Evolutionary conservation across 1,284 basidiomycete genomes (phyloP).

Genomic region (Irpex lacteus): DNA sequence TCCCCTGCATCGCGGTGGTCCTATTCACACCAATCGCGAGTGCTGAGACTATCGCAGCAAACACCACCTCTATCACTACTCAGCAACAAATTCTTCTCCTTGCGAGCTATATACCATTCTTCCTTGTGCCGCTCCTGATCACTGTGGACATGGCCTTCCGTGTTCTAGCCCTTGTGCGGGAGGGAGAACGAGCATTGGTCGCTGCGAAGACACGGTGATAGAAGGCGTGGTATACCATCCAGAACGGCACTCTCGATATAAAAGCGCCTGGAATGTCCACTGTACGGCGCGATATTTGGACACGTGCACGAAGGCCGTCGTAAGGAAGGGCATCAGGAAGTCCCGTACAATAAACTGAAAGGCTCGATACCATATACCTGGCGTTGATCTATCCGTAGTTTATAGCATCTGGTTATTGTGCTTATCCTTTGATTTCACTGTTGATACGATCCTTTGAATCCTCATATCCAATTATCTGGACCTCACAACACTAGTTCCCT

Average conservation of each 20-base stretch:
- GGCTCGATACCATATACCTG: too few species aligned
- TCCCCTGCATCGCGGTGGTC: conserved; percentile 67
- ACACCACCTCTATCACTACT: conserved; percentile 37
- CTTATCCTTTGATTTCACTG: too few species aligned
- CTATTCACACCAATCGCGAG: conserved; percentile 42
- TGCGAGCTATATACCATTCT: conserved; percentile 74
- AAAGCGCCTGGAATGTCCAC: neutral
- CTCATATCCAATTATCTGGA: too few species aligned
- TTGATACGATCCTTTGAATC: too few species aligned
- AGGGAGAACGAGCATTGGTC: neutral
- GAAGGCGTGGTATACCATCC: neutral
- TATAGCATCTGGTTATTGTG: too few species aligned
- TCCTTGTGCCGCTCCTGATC: conserved; percentile 69
- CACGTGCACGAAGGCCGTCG: too few species aligned
- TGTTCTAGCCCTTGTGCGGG: conserved; percentile 27
- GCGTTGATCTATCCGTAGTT: too few species aligned
- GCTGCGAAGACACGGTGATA: conserved; percentile 1
- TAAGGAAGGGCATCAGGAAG: too few species aligned
- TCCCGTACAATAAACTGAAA: too few species aligned
- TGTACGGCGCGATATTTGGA: neutral
- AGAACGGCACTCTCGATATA: neutral
- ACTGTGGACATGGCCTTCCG: conserved; percentile 67
- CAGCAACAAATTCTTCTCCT: conserved; percentile 55
- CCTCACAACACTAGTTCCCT: too few species aligned
- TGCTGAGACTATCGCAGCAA: conserved; percentile 30